A percentile compares a stretch with the other conserved stretches of the same genome.
These are phyloP conservation scores for Hibiscus tridactylites DNA, from an alignment of 345 rosid species.

Conservation along the genomic window DNA sequence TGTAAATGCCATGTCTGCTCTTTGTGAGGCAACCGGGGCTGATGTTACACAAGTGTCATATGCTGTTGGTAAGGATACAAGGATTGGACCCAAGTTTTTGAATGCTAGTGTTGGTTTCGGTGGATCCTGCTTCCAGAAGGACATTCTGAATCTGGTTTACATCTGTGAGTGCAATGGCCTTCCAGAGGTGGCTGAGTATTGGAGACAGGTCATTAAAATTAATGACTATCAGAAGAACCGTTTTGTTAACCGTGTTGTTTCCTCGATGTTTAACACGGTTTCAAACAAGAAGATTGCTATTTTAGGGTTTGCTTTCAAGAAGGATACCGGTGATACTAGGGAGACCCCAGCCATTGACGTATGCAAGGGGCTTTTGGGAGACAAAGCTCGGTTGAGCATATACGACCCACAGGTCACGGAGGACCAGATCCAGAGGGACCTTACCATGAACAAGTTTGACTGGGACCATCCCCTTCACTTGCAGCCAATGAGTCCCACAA, in stretches of 20 bases:
- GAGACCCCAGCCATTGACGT: conserved; percentile 91
- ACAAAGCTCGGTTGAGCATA: conserved; percentile 77
- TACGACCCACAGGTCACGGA: conserved; percentile 84
- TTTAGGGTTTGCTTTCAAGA: conserved; percentile 83
- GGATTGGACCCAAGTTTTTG: conserved; percentile 81
- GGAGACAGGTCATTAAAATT: conserved; percentile 92
- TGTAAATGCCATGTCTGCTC: conserved; percentile 89
- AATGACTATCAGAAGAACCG: conserved; percentile 80
- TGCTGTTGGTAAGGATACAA: conserved; percentile 71
- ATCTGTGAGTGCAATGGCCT: conserved; percentile 92
- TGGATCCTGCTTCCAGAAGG: conserved; percentile 89
- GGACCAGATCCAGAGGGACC: conserved; percentile 88
- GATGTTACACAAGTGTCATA: conserved; percentile 65
- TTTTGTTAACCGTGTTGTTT: conserved; percentile 69
- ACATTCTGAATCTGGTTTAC: conserved; percentile 74
- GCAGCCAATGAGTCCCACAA: conserved; percentile 82
- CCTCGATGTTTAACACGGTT: conserved; percentile 87
- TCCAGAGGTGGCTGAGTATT: conserved; percentile 87
- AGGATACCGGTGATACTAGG: conserved; percentile 86
- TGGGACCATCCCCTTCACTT: conserved; percentile 94
- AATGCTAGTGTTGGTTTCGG: conserved; percentile 87
- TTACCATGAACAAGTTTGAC: conserved; percentile 79
- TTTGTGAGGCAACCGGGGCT: conserved; percentile 86
- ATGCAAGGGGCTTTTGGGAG: conserved; percentile 82
- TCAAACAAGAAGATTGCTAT: conserved; percentile 72